Conservation (phyloP, 805 yeast genomes). For the Limtongia smithiae region DNA sequence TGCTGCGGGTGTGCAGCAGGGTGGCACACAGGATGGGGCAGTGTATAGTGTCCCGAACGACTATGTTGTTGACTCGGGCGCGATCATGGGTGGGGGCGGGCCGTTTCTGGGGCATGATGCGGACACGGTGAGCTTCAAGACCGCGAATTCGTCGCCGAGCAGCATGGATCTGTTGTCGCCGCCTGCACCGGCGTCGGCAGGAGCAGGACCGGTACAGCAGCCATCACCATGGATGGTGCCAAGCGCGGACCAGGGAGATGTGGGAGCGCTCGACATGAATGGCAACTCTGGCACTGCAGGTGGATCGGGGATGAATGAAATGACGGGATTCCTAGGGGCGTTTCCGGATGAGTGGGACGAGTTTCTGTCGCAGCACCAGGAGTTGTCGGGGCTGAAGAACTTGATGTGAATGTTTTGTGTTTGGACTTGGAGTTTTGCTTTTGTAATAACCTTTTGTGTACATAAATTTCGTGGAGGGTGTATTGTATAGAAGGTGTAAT, state of each 20-base stretch:
- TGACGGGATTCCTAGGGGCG: conserved; percentile 6
- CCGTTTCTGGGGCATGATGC: no score
- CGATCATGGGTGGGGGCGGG: no score
- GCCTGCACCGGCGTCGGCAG: neutral
- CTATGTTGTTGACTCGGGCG: no score
- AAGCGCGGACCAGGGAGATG: neutral
- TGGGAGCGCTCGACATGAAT: neutral
- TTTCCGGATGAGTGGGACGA: conserved; percentile 23
- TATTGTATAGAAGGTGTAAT: no score
- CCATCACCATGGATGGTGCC: neutral
- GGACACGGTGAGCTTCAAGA: no score
- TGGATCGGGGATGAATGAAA: neutral
- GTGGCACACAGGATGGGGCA: no score
- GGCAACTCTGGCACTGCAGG: neutral
- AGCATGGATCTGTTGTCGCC: no score
- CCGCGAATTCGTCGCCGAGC: no score
- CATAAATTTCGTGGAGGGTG: no score
- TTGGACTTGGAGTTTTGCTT: no score
- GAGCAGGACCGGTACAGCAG: neutral
- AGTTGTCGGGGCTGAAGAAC: conserved; percentile 5
- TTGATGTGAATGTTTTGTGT: neutral
- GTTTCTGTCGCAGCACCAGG: conserved; percentile 15
- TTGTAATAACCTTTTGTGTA: no score
- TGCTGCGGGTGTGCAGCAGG: neutral
- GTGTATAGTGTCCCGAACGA: no score